Base-by-base conservation (phyloP, 2,329 filamentous ascomycete genomes). In the Claviceps sp. region DNA sequence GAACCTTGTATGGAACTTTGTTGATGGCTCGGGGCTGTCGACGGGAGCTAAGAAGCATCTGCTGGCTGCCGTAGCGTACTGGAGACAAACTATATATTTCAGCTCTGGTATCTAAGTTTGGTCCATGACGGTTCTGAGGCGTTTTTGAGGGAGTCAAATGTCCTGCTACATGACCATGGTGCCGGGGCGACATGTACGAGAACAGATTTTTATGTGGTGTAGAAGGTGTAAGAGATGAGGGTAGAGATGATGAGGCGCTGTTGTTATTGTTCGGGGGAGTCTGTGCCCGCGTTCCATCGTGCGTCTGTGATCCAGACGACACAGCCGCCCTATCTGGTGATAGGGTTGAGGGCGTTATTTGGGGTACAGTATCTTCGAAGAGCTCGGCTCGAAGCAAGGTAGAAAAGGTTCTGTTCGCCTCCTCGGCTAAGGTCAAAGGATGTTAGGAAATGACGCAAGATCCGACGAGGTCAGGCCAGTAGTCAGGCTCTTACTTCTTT, bases 181-280 rank as follows among this genome's bases (percentile, higher is more conserved):
- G 81, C 24, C 76, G 74, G 2, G 87, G 85, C 2, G 87, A 90
- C 68, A 88, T 83, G 66, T 95, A 96, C 26, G 86, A 88, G 65
- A 98, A 97, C 41, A 98, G 80, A 59, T 98, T 98, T 71, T 96
- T 97, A 68, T 95, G 89, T 10, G 93, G 93, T 4, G 93, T 98
- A 1, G 91, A 95, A 0, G 93, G 93, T 0, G 91, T 95, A 54
- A 93, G 75, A 52, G 81, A 84, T 1, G 85, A 79, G 11, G 87
- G 83, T n/a, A 89, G 69, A 24, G 79, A 74, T 13, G 81, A 73
- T 14, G 76, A 71, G 14, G 6, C 34, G 44, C 14, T 17, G 26
- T 47, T 34, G 44, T 19, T 68, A 59, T 82, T 81, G 54, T 77
- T 81, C 26, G 90, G 90, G 46, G 90, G 90, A 5, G 91, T 96